phyloP scores from a whole-genome alignment of 1,139 yeast species.

The Candida sp. region DNA sequence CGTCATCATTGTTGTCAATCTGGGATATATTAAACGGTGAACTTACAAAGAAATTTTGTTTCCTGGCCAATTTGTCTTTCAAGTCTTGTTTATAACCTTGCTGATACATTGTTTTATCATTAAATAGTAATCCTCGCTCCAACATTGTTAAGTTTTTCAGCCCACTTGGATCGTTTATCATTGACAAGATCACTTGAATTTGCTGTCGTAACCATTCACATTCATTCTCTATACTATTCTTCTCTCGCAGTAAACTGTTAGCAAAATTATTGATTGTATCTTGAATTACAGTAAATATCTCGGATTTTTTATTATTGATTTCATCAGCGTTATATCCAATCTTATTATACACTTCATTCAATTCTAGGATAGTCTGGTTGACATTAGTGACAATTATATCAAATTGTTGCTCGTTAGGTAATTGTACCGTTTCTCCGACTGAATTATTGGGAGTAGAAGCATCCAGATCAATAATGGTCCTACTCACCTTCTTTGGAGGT shows the following conservation, averaged over 20 bases:
- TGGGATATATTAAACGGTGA: slow-evolving; percentile 26
- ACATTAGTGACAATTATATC: slow-evolving; percentile 26
- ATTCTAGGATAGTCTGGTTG: slow-evolving; percentile 30
- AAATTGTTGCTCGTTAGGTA: slow-evolving; percentile 14
- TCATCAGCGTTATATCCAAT: slow-evolving; percentile 40
- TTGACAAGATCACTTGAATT: slow-evolving; percentile 35
- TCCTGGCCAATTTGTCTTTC: slow-evolving; percentile 14
- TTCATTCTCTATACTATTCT: slow-evolving; percentile 36
- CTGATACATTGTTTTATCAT: slow-evolving; percentile 21
- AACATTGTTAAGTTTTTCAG: slow-evolving; percentile 18
- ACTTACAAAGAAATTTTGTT: slow-evolving; percentile 20
- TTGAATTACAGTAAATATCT: slow-evolving; percentile 38
- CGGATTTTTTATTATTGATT: slow-evolving; percentile 30
- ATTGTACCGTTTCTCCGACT: not conserved
- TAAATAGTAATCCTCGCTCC: slow-evolving; percentile 33
- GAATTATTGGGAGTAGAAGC: not conserved
- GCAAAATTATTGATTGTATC: slow-evolving; percentile 37
- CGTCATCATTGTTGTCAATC: slow-evolving; percentile 7
- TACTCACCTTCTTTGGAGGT: not conserved
- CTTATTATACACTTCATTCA: slow-evolving; percentile 28
- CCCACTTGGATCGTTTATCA: slow-evolving; percentile 37
- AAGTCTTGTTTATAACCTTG: slow-evolving; percentile 33
- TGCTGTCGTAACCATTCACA: slow-evolving; percentile 50
- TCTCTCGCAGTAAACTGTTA: slow-evolving; percentile 31
- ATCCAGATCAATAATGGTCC: not conserved